Percentiles rank a stretch among this genome's conserved stretches.
Conservation (phyloP, 2,329 filamentous ascomycete genomes). For the Arthrobotrys sphaeroides region DNA sequence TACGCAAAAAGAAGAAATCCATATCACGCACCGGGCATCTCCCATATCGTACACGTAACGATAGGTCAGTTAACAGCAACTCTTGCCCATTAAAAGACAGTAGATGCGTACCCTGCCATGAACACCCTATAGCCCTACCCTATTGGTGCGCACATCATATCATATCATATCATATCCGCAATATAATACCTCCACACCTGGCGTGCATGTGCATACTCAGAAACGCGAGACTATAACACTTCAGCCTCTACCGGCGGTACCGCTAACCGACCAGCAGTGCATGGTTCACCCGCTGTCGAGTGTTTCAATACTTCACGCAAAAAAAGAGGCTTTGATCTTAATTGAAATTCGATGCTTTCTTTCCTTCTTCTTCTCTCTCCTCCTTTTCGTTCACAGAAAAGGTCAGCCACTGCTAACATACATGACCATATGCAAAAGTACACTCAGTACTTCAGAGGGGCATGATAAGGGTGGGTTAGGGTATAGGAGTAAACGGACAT, state of each 20-base stretch:
- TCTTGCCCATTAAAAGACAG: neutral
- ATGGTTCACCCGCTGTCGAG: too few species aligned
- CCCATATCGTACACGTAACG: too few species aligned
- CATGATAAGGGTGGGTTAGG: neutral
- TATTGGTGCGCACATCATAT: too few species aligned
- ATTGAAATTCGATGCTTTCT: too few species aligned
- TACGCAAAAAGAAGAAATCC: too few species aligned
- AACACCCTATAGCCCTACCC: too few species aligned
- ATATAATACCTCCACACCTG: neutral
- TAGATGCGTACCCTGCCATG: neutral
- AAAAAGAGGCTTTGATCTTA: too few species aligned
- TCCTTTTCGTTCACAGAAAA: neutral
- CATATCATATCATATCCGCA: neutral
- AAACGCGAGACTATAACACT: neutral
- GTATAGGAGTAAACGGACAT: neutral
- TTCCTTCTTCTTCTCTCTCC: too few species aligned
- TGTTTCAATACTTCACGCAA: too few species aligned
- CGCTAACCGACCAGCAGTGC: neutral
- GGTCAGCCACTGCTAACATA: neutral
- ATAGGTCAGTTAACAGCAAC: too few species aligned
- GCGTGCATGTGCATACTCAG: too few species aligned
- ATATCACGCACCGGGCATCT: too few species aligned
- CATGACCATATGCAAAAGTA: neutral
- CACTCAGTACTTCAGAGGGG: neutral
- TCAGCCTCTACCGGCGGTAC: neutral